Evolutionary conservation across 805 yeast genomes (phyloP).

Genomic region (Zygosaccharomyces siamensis): DNA sequence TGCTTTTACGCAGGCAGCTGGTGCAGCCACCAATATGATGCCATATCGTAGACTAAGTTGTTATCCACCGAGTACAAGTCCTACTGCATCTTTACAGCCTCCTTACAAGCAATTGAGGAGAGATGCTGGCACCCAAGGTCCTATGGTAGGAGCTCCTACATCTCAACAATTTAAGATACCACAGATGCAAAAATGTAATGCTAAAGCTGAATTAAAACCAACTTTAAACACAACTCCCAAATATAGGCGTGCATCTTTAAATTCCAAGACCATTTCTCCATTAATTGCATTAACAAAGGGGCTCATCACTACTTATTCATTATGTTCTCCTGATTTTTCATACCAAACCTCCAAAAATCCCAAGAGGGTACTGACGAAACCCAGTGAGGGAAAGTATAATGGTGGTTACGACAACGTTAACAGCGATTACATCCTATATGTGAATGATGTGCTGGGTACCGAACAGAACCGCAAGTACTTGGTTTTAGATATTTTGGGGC

Average conservation of each 20-base stretch:
- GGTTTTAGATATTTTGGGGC: constrained; percentile 86
- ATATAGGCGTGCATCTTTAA: constrained; percentile 63
- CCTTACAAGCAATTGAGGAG: constrained; percentile 32
- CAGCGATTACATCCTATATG: constrained; percentile 86
- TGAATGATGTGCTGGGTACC: constrained; percentile 85
- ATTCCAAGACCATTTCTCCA: constrained; percentile 68
- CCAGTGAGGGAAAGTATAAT: constrained; percentile 74
- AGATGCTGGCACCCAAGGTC: constrained; percentile 21
- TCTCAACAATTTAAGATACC: constrained; percentile 43
- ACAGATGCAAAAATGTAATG: constrained; percentile 39
- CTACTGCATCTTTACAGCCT: constrained; percentile 29
- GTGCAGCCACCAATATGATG: constrained; percentile 17
- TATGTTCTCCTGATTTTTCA: constrained; percentile 80
- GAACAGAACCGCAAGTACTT: constrained; percentile 68
- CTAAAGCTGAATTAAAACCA: constrained; percentile 56
- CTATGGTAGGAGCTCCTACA: constrained; percentile 5
- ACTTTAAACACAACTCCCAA: constrained; percentile 56
- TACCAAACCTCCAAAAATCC: constrained; percentile 86
- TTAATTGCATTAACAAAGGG: constrained; percentile 72
- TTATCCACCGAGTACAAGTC: constrained; percentile 23
- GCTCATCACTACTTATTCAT: constrained; percentile 70
- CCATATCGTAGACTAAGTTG: constrained; percentile 30
- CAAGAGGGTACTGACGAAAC: constrained; percentile 85
- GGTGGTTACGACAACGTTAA: constrained; percentile 86
- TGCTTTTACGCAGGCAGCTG: constrained; percentile 7